Conservation (phyloP, 2,329 filamentous ascomycete species). For the Aspergillus luchuensis region DNA sequence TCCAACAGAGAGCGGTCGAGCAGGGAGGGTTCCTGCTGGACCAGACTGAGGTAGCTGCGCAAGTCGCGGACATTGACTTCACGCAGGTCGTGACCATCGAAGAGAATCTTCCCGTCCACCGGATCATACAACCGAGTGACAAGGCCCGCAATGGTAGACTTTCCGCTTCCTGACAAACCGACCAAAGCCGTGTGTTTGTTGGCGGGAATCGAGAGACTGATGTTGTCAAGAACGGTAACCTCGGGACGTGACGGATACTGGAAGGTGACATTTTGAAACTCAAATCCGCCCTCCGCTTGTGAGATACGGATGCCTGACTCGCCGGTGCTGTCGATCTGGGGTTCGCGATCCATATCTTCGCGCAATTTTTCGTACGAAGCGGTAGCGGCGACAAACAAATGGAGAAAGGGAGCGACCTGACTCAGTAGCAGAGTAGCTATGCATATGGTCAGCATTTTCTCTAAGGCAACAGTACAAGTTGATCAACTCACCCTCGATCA, state of each 20-base stretch:
- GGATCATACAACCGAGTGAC: slow-evolving; percentile 71
- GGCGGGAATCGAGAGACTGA: slow-evolving; percentile 41
- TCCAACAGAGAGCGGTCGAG: slow-evolving; percentile 80
- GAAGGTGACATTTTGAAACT: slow-evolving; percentile 38
- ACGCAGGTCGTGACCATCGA: slow-evolving; percentile 42
- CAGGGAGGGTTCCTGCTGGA: slow-evolving; percentile 71
- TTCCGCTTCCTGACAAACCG: slow-evolving; percentile 71
- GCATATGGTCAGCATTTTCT: too few species aligned
- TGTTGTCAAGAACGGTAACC: slow-evolving; percentile 39
- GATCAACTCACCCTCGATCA: slow-evolving; percentile 37
- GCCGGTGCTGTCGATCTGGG: slow-evolving; percentile 48
- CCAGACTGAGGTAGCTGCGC: slow-evolving; percentile 26
- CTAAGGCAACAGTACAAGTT: not conserved
- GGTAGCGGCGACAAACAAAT: slow-evolving; percentile 52
- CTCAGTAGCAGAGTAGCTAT: slow-evolving; percentile 42
- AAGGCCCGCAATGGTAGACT: slow-evolving; percentile 72
- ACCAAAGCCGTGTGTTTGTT: slow-evolving; percentile 64
- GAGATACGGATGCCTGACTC: slow-evolving; percentile 25
- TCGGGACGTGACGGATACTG: slow-evolving; percentile 43
- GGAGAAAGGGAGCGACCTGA: slow-evolving; percentile 44
- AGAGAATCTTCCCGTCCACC: slow-evolving; percentile 35
- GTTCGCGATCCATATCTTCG: slow-evolving; percentile 57
- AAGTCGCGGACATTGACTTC: slow-evolving; percentile 35
- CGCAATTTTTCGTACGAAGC: slow-evolving; percentile 61
- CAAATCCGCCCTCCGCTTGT: slow-evolving; percentile 33